These are phyloP conservation scores for Recurvomyces mirabilis DNA, from an alignment of 495 filamentous ascomycete species.

Conservation along the genomic window DNA sequence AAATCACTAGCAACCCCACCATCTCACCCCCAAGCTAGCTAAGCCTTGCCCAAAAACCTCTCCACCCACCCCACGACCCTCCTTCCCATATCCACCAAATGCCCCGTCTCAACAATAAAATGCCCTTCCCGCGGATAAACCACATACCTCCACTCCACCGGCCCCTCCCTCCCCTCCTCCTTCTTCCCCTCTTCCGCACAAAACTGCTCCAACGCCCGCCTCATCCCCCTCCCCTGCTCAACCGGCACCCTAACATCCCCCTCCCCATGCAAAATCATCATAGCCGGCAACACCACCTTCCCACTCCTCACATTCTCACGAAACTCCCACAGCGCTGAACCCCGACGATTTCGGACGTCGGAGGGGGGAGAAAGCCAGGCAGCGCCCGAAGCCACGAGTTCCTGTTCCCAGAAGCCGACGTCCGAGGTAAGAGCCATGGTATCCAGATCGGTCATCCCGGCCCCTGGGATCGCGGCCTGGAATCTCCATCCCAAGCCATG, in stretches of 20 bases:
- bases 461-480: conserved; percentile 11
- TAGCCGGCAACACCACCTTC: conserved; percentile 8
- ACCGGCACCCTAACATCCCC: conserved; percentile 12
- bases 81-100: conserved; percentile 8
- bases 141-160: conserved; percentile 10
- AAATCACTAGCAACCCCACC: not conserved
- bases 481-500: conserved; percentile 15
- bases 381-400: not conserved
- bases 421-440: conserved; percentile 11
- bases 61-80: conserved; percentile 10
- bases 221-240: conserved; percentile 8
- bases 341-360: not conserved
- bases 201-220: conserved; percentile 9
- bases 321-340: conserved; percentile 14
- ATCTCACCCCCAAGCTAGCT: not conserved
- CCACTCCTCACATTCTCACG: not conserved
- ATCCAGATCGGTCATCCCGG: conserved; percentile 8
- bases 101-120: conserved; percentile 10
- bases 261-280: conserved; percentile 19
- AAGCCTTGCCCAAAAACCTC: not conserved
- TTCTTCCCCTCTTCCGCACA: too few species aligned
- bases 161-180: conserved; percentile 7
- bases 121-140: conserved; percentile 14
- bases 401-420: conserved; percentile 6
- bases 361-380: not conserved